Conservation (phyloP, 202 grass and related monocot genomes). For the Dendrocalamus latiflorus region DNA sequence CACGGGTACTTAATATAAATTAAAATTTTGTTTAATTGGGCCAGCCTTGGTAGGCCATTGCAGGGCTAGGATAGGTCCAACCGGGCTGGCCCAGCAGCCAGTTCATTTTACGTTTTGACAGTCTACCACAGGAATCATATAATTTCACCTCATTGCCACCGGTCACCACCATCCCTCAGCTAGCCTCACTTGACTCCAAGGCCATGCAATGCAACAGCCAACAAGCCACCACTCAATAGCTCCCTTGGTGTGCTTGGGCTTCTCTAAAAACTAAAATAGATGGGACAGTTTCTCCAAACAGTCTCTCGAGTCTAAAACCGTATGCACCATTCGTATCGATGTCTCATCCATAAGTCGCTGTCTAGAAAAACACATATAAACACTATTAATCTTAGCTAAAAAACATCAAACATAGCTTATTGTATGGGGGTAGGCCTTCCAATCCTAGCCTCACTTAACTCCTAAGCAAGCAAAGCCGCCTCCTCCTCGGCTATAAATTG, state of each 20-base stretch:
- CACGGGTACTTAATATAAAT: too few species aligned
- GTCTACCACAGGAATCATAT: neutral
- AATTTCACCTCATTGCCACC: neutral
- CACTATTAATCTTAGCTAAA: too few species aligned
- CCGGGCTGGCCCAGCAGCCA: neutral
- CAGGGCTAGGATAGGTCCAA: neutral
- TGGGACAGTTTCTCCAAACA: rapidly evolving
- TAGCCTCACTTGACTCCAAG: too few species aligned
- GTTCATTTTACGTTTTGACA: neutral
- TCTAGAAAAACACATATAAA: too few species aligned
- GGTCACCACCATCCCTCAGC: too few species aligned
- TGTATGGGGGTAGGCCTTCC: too few species aligned
- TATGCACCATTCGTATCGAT: rapidly evolving
- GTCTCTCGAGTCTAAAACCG: rapidly evolving
- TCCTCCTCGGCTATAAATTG: conserved; percentile 62
- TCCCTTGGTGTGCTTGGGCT: too few species aligned
- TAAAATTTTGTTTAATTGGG: neutral
- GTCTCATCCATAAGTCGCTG: too few species aligned
- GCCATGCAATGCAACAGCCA: too few species aligned
- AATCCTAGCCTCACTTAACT: neutral
- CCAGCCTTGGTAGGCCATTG: neutral
- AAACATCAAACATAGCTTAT: too few species aligned
- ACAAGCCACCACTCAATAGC: too few species aligned
- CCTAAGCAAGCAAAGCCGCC: conserved; percentile 37
- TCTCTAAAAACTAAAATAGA: rapidly evolving